Percentiles rank a stretch among this genome's conserved stretches.
Evolutionary conservation across 768 basidiomycete species (phyloP).

Genomic region (Lyophyllum atratum): DNA sequence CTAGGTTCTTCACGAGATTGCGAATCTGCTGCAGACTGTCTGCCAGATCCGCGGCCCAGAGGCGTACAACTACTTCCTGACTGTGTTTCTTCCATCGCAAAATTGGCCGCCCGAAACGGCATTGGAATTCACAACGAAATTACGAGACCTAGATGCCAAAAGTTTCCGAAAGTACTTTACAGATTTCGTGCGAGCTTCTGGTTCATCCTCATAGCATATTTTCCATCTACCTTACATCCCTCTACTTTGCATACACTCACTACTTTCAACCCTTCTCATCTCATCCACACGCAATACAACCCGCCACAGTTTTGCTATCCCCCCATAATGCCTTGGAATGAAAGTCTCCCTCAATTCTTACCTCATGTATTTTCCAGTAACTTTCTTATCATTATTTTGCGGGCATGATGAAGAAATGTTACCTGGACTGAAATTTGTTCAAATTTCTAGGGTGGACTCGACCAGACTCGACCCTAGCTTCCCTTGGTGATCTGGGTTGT

Average conservation of each 20-base stretch:
- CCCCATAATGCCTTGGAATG: constrained; percentile 1
- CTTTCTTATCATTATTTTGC: background rate
- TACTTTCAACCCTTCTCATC: constrained; percentile 3
- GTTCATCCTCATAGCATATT: constrained; percentile 54
- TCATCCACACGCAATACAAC: constrained; percentile 3
- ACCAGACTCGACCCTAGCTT: too few relatives aligned
- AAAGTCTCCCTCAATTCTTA: background rate
- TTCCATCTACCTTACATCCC: constrained; percentile 9
- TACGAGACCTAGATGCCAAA: constrained; percentile 74
- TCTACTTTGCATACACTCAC: constrained; percentile 14
- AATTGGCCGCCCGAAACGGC: constrained; percentile 78
- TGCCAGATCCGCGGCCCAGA: constrained; percentile 79
- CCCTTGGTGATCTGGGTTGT: background rate
- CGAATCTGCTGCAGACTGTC: constrained; percentile 78
- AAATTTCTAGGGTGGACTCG: too few relatives aligned
- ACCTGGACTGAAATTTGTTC: too few relatives aligned
- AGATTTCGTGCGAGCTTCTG: constrained; percentile 77
- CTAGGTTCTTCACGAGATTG: constrained; percentile 89
- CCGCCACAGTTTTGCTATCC: constrained; percentile 6
- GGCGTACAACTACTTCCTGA: constrained; percentile 77
- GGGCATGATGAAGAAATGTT: background rate
- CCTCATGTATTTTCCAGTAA: background rate
- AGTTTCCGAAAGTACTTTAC: constrained; percentile 85
- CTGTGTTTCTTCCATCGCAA: constrained; percentile 84
- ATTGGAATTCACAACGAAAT: constrained; percentile 73